Evolutionary conservation across 441 rosid genomes (phyloP).

Genomic region (Erodium trifolium): DNA sequence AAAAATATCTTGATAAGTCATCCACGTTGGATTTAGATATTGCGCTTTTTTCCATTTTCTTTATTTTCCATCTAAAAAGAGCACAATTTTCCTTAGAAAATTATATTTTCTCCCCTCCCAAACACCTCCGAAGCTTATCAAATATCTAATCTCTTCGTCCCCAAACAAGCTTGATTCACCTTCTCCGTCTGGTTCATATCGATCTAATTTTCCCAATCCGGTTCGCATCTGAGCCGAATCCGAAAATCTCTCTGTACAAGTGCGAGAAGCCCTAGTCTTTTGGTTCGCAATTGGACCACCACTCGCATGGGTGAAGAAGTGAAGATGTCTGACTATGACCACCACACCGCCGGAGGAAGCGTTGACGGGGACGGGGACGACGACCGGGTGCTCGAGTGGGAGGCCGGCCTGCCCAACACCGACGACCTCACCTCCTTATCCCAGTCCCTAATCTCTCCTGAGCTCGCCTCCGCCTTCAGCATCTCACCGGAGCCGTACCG

Average conservation of each 20-base stretch:
- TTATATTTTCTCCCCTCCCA: constrained; percentile 2
- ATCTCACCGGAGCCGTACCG: constrained; percentile 56
- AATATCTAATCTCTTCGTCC: neutral
- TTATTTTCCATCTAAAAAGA: neutral
- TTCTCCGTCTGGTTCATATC: constrained; percentile 2
- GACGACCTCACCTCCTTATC: constrained; percentile 73
- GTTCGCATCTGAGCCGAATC: neutral
- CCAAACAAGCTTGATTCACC: neutral
- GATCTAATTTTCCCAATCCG: constrained; percentile 9
- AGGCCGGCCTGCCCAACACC: constrained; percentile 63
- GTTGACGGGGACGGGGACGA: constrained; percentile 17
- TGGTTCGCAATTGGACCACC: neutral
- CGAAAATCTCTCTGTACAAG: neutral
- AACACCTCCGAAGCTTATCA: neutral
- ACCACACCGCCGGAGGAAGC: neutral
- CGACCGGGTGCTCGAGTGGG: constrained; percentile 72
- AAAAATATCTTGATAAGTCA: constrained; percentile 22
- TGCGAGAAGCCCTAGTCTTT: neutral
- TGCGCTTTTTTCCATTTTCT: constrained; percentile 34
- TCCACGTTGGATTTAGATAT: constrained; percentile 79
- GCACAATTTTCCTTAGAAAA: constrained; percentile 9
- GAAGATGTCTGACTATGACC: constrained; percentile 48
- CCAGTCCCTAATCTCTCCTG: constrained; percentile 55
- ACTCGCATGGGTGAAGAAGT: constrained; percentile 64
- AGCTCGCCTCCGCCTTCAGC: constrained; percentile 88